Percentiles rank a stretch among this genome's conserved stretches.
Conservation (phyloP, 2,329 filamentous ascomycete genomes). For the Colletotrichum sp. region DNA sequence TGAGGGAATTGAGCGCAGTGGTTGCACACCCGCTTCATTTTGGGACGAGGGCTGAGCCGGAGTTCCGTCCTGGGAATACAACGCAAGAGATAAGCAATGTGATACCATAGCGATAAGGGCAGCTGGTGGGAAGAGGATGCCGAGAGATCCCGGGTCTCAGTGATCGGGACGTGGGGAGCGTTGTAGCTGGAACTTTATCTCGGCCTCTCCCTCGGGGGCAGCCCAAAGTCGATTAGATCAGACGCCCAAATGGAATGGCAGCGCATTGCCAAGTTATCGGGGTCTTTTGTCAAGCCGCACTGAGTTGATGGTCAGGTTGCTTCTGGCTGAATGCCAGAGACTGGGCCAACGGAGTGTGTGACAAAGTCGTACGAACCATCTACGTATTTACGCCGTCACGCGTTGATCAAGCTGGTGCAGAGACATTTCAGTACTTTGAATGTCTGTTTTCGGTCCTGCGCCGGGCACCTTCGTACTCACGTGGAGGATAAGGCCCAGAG, state of each 20-base stretch:
- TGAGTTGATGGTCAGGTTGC: background rate
- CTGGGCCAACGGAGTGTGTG: background rate
- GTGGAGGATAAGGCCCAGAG: background rate
- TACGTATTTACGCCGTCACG: background rate
- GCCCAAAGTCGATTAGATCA: background rate
- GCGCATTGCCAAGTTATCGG: background rate
- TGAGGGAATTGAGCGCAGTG: background rate
- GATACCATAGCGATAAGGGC: background rate
- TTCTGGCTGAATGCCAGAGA: background rate
- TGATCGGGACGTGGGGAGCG: background rate
- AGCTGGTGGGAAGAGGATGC: background rate
- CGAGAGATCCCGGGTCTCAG: background rate
- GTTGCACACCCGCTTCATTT: background rate
- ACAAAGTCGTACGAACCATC: background rate
- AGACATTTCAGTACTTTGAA: background rate
- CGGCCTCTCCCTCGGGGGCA: background rate
- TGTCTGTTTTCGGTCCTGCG: background rate
- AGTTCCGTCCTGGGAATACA: background rate
- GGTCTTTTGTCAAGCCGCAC: background rate
- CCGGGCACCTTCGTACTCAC: background rate
- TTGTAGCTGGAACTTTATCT: background rate
- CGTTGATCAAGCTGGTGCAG: background rate
- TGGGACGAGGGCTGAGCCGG: background rate
- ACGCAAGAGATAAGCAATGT: background rate
- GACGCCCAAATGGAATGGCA: background rate